phyloP scores from a whole-genome alignment of 768 basidiomycete genomes.

The Xerocomellus dryophilus region DNA sequence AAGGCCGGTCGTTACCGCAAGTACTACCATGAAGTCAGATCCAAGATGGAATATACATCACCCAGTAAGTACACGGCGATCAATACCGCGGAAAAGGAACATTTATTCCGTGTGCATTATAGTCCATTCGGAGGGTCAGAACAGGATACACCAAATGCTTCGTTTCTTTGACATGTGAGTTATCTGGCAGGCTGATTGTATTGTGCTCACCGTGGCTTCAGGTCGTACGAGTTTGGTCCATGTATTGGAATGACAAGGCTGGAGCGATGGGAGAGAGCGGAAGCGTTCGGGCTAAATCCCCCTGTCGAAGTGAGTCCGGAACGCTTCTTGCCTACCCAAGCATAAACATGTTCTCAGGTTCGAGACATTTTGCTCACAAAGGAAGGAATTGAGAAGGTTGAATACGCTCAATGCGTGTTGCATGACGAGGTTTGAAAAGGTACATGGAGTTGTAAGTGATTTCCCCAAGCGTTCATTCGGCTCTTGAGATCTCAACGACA shows the following conservation, averaged over 20 bases:
- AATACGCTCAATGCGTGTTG: slow-evolving; percentile 65
- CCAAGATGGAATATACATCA: slow-evolving; percentile 52
- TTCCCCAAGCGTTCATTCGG: not conserved
- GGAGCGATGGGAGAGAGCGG: slow-evolving; percentile 85
- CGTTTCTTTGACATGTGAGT: slow-evolving; percentile 75
- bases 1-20: slow-evolving; percentile 53
- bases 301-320: slow-evolving; percentile 60
- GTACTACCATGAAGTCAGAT: slow-evolving; percentile 44
- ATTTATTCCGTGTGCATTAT: slow-evolving; percentile 1
- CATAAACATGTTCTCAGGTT: slow-evolving; percentile 45
- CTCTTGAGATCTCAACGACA: not conserved
- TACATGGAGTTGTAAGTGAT: not conserved
- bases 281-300: slow-evolving; percentile 73
- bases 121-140: slow-evolving; percentile 69
- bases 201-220: slow-evolving; percentile 27
- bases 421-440: slow-evolving; percentile 36
- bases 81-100: not conserved
- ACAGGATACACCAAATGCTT: slow-evolving; percentile 66
- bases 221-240: slow-evolving; percentile 78
- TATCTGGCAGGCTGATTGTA: not conserved
- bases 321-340: not conserved
- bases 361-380: slow-evolving; percentile 67
- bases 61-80: slow-evolving; percentile 49
- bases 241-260: slow-evolving; percentile 77
- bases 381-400: slow-evolving; percentile 52